Base-by-base conservation (phyloP, 2,329 filamentous ascomycete genomes). In the Ophiostoma ulmi region DNA sequence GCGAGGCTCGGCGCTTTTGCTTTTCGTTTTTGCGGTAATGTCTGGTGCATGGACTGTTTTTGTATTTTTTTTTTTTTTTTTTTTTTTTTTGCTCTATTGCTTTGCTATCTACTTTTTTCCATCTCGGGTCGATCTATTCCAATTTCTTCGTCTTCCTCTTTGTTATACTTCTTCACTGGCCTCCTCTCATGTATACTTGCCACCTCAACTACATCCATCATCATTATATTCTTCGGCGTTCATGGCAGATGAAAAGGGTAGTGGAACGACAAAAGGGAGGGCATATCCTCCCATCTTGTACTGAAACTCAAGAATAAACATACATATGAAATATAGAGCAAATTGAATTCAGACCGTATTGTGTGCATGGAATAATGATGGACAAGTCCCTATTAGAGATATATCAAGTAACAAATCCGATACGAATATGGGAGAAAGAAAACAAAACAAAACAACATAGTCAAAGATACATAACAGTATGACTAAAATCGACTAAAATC, bases 401-500 rank as follows among this genome's bases (percentile, higher is more conserved):
- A 4, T 22, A 61, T 26, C 26, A 11, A 31, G n/a, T 61, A n/a
- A 31, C 31, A 31, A 52, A 20, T 17, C 11, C 14, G 35, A 31
- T 31, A 61, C 26, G 22, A 58, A 64, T 38, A 64, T 36, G 31
- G 14, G 17, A 39, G 31, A 20, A 64, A 64, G 35, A 36, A 35
- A 20, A 1, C n/a, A 64, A 20, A 31, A 67, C 64, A 66, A 67
- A 3, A 35, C 10, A 67, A 44, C 14, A 67, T 20, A 44, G 22
- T 20, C 20, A 26, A 26, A 67, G 11, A 68, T 17, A 55, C 8
- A 68, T 20, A 68, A 36, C 38, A 44, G n/a, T n/a, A 41, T 69
- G 70, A 65, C 36, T 39, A 39, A 68, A 3, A 66, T 69, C 61
- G 70, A 65, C 36, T 39, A 39, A 68, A 3, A 66, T 69, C 61